Evolutionary conservation across 2,329 filamentous ascomycete species (phyloP), one percentile per base, ranked within the genome.

Genomic region (Fusarium chlamydosporum): DNA sequence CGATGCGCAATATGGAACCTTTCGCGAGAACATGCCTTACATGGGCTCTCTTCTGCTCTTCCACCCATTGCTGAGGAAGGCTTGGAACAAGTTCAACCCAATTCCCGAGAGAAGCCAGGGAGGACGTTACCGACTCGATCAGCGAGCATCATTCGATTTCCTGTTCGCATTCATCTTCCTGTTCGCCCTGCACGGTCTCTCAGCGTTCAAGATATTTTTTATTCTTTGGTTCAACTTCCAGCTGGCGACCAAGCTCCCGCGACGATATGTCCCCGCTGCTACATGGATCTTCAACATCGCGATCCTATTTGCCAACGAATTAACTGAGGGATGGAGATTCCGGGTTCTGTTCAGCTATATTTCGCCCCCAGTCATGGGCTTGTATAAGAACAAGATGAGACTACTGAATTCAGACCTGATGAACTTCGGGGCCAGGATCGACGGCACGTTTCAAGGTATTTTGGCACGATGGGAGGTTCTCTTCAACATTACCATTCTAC

Each of bases 381-480:
- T 82, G 2, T 77, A 72, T 31, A 65, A 58, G 11, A 61, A 67
- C 35, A 62, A 56, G 9, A 56, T 68, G 26, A 59, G 47, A 4
- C 53, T 58, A 2, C 55, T 83, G 11, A 80, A 82, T 18, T 80
- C 82, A 9, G 61, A 77, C 3, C 76, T 89, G 38, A 82, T 87
- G 34, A 82, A 84, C 20, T 91, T 91, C 83, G 94, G 89, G 9
- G 82, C 83, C 42, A 92, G 88, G 82, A 82, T 98, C 16, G 96
- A 99, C 79, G 84, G 85, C 27, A 71, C 59, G 53, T 91, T 91
- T 69, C 89, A 93, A 9, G 96, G 96, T 1, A 82, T 99, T n/a
- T 89, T 97, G 76, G 85, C 91, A 0, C 88, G 95, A 61, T 99
- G 96, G 96, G 93, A 98, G 78, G 90, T 99, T n/a, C 85, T 97